Evolutionary conservation across 176 grass and related monocot species (phyloP), one percentile per base, ranked within the genome.

Genomic region (Phyllostachys edulis): DNA sequence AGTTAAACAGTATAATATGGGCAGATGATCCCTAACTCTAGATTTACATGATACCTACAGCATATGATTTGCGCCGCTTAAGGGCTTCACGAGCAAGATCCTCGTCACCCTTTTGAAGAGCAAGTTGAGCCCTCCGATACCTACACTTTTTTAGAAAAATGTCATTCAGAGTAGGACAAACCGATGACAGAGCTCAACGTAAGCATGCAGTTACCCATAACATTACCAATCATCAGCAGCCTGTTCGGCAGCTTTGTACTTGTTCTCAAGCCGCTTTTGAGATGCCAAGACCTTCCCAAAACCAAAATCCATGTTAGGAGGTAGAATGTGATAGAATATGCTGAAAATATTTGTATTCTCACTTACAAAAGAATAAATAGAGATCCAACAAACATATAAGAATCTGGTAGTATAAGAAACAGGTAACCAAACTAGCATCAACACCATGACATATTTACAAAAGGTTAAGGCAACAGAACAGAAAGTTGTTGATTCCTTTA

Each of bases 51-150:
- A 79, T 86, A 89, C 93, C 26, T 87, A 99, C 97, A 94, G 97
- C 93, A 92, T 90, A 96, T 84, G 97, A 99, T 94, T 99, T 99
- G 67, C 93, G 89, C 23, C 97, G 92, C 80, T 99, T 99, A 71
- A 99, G 93, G 70, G 97, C 97, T 82, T 99, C 97, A 81, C 93
- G 93, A 72, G 97, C 93, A 82, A 99, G 97, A 87, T 96, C 97
- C 78, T 99, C 97, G 7, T 99, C 97, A 15, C 93, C 93, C 89
- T 96, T 99, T 49, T 90, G 88, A 89, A 99, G 97, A 84, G 97
- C 97, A 78, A 99, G 91, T 64, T 99, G 97, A 77, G 97, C 97
- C 69, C 91, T 92, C n/a, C 61, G 81, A 69, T 97, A 94, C 95
- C 95, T 97, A 80, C 39, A 88, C 5, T 75, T 80, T 80, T 73